Evolutionary conservation across 345 rosid genomes (phyloP).

Genomic region (Arabidopsis suecica): DNA sequence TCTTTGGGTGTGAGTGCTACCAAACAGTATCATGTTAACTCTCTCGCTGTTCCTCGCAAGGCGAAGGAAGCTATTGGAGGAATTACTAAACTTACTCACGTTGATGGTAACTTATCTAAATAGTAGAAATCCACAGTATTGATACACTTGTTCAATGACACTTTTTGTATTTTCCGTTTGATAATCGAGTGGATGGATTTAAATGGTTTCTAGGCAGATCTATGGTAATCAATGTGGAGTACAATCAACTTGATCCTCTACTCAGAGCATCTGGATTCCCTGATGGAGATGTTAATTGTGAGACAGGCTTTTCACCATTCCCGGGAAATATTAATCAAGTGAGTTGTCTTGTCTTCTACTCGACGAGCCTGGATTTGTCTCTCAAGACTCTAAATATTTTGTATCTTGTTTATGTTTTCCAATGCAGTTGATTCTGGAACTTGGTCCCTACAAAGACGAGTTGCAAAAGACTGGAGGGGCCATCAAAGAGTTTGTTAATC

Average conservation of each 20-base stretch:
- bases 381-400: slow-evolving; percentile 4
- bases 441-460: slow-evolving; percentile 85
- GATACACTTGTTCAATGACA: not conserved
- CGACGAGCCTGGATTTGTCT: not conserved
- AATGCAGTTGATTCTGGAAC: slow-evolving; percentile 79
- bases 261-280: slow-evolving; percentile 86
- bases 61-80: slow-evolving; percentile 99
- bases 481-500: slow-evolving; percentile 97
- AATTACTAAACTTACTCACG: slow-evolving; percentile 84
- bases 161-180: not conserved
- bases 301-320: slow-evolving; percentile 96
- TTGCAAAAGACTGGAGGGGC: slow-evolving; percentile 88
- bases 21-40: slow-evolving; percentile 89
- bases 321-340: slow-evolving; percentile 99
- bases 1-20: slow-evolving; percentile 89
- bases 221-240: slow-evolving; percentile 96
- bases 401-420: slow-evolving; percentile 11
- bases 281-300: slow-evolving; percentile 89
- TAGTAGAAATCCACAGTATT: not conserved
- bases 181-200: not conserved
- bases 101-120: slow-evolving; percentile 63
- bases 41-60: slow-evolving; percentile 97
- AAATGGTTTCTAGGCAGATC: slow-evolving; percentile 70
- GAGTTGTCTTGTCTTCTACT: slow-evolving; percentile 35
- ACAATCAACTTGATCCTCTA: slow-evolving; percentile 97